These are phyloP conservation scores for Dacryopinax spathularia DNA, from an alignment of 768 basidiomycete species.

Conservation along the genomic window DNA sequence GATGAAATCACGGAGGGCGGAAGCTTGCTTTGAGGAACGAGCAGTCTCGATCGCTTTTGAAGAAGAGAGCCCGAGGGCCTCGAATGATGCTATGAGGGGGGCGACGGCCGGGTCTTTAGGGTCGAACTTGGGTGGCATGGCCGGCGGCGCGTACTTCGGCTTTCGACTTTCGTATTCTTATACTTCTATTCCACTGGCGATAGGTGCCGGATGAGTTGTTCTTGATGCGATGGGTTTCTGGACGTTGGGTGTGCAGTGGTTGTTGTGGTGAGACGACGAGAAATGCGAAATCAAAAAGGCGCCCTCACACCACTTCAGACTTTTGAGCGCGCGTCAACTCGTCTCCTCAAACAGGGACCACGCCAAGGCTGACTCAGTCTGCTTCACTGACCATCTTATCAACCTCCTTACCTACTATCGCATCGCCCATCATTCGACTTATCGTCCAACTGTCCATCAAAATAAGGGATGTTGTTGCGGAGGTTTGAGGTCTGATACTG, in stretches of 20 bases:
- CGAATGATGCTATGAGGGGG: constrained; percentile 43
- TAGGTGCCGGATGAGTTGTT: not conserved
- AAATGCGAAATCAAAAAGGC: no score
- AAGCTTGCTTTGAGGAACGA: constrained; percentile 64
- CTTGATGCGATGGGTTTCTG: no score
- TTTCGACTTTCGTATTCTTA: not conserved
- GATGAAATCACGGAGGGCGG: constrained; percentile 54
- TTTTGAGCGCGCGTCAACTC: not conserved
- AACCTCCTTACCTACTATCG: no score
- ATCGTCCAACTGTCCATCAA: no score
- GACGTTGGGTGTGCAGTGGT: not conserved
- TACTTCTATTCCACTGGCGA: not conserved
- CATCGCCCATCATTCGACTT: no score
- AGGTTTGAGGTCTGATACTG: no score
- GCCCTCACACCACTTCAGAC: no score
- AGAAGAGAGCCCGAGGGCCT: constrained; percentile 59
- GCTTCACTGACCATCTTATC: no score
- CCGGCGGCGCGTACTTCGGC: not conserved
- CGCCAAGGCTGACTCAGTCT: no score
- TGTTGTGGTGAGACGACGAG: not conserved
- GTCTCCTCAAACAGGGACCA: no score
- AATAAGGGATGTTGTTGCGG: no score
- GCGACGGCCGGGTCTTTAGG: constrained; percentile 27
- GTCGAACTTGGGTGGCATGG: constrained; percentile 29
- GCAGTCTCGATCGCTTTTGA: constrained; percentile 71